Conservation (phyloP, 1,284 basidiomycete species). For the Salmacisia buchloeana region DNA sequence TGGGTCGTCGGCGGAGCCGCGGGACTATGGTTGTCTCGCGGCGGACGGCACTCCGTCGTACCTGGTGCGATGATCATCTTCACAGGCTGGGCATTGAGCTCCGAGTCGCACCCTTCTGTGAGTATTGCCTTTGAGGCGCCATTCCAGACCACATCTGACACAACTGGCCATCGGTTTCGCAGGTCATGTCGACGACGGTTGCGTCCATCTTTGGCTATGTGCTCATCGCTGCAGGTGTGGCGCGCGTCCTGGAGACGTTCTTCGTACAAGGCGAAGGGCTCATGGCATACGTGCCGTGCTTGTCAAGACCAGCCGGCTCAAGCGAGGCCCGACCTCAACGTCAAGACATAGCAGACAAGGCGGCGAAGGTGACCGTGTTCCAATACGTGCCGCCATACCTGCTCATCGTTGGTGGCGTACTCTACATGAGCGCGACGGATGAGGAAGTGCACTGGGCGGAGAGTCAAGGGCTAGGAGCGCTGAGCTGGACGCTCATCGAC, state of each 20-base stretch:
- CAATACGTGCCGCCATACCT: conserved; percentile 46
- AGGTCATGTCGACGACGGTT: conserved; percentile 57
- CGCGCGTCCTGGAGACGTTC: conserved; percentile 80
- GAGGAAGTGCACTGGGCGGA: conserved; percentile 49
- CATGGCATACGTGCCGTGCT: conserved; percentile 20
- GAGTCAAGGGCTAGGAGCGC: conserved; percentile 36
- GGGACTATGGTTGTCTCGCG: conserved; percentile 77
- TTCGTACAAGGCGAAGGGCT: conserved; percentile 59
- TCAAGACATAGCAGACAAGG: too few relatives aligned
- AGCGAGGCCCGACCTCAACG: conserved; percentile 10
- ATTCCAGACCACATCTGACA: too few relatives aligned
- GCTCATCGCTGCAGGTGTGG: conserved; percentile 75
- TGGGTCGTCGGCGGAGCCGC: conserved; percentile 86
- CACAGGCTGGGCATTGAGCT: conserved; percentile 87
- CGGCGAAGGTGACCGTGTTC: too few relatives aligned
- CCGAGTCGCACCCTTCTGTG: background rate
- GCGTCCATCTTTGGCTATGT: conserved; percentile 78
- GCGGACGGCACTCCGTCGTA: conserved; percentile 76
- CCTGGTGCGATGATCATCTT: conserved; percentile 68
- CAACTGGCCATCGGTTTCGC: too few relatives aligned
- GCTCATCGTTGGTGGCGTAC: conserved; percentile 35
- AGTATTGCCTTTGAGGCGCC: too few relatives aligned
- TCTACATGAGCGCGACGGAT: conserved; percentile 50
- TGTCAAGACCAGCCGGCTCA: background rate
- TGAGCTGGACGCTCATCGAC: conserved; percentile 48